Base-by-base conservation (phyloP, 495 filamentous ascomycete genomes). In the Cercophora scortea region DNA sequence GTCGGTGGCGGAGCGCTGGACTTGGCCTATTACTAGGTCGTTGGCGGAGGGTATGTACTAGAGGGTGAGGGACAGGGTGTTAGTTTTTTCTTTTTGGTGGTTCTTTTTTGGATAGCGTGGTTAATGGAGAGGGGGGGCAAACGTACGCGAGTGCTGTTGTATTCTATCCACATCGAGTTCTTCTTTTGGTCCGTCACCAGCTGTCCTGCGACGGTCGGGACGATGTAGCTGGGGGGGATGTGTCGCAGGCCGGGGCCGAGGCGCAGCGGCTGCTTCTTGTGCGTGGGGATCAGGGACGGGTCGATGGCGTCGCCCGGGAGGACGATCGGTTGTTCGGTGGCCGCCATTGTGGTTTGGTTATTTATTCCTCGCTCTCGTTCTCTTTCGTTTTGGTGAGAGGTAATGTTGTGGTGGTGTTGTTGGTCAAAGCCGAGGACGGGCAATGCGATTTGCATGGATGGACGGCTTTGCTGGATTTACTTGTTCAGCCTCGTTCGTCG, bases 181-280 rank as follows among this genome's bases (percentile, higher is more conserved):
- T 91, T 89, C 65, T 79, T 82, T 44, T 68, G 71, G 65, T 97
- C 89, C 32, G 82, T 82, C 34, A 82, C 78, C 16, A 97, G 71
- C 19, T 87, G 70, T 35, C 94, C 93, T n/a, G 90, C 84, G 49
- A 88, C 80, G 16, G 86, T 86, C 15, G 90, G 81, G 32, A 83
- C 72, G 47, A 96, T 76, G 32, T 82, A 81, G 48, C 73, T 73
- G 19, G 88, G 86, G 13, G 83, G 86, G 41, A 81, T 79, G 61
- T 90, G 85, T 19, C 79, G 81, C 36, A 96, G 77, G 35, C 93
- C 93, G 10, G 90, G 88, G 33, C 93, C 93, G 32, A 98, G 77
- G 58, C 85, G 86, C 53, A 98, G 75, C 32, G 89, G 77, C 50
- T 79, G 74, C 57, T 80, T 81, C 16, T 75, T 76, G 56, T 82